Conservation (phyloP, 2,329 filamentous ascomycete species). For the Alternaria sp. region DNA sequence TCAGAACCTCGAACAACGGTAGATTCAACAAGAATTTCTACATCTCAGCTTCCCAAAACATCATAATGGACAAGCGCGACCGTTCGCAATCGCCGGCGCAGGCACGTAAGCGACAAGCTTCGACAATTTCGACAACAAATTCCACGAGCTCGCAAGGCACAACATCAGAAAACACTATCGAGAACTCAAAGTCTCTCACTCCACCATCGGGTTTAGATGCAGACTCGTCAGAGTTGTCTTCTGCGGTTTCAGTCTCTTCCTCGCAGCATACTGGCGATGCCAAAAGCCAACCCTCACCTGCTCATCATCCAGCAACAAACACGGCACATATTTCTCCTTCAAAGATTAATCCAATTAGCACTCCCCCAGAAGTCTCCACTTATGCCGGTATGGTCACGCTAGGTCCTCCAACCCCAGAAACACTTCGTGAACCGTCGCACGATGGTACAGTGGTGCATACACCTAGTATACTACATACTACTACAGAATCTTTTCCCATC, state of each 20-base stretch:
- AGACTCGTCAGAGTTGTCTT: not conserved
- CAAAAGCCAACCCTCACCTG: not conserved
- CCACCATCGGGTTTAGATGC: not conserved
- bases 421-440: not conserved
- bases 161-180: not conserved
- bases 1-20: not conserved
- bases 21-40: rapidly evolving
- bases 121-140: not conserved
- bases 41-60: not conserved
- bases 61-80: not conserved
- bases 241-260: not conserved
- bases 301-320: not conserved
- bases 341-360: not conserved
- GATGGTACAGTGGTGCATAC: not conserved
- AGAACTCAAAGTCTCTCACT: not conserved
- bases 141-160: not conserved
- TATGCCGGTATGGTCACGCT: not conserved
- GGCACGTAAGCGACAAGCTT: not conserved
- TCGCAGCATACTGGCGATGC: not conserved
- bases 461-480: not conserved
- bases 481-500: conserved; percentile 1
- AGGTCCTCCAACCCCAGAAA: not conserved
- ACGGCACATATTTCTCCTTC: not conserved
- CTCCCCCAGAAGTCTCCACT: not conserved
- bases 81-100: not conserved